Conservation (phyloP, 805 yeast species). For the Metschnikowia henanensis region DNA sequence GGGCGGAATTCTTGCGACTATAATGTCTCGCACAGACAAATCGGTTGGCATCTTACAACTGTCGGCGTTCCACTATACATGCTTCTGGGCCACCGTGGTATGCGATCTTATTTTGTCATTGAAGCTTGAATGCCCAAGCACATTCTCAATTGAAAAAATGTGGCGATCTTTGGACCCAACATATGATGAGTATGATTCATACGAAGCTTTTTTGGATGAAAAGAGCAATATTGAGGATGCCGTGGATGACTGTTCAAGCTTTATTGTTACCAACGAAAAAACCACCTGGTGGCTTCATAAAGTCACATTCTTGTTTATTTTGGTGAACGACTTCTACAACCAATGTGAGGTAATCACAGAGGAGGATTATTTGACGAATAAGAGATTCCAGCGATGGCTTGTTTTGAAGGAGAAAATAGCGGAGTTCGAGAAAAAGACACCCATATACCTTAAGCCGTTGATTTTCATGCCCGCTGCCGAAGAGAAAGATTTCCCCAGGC, state of each 20-base stretch:
- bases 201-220: slow-evolving; percentile 9
- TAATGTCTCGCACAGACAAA: slow-evolving; percentile 21
- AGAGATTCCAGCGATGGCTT: slow-evolving; percentile 28
- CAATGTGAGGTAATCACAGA: slow-evolving; percentile 26
- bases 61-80: slow-evolving; percentile 32
- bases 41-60: slow-evolving; percentile 23
- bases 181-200: slow-evolving; percentile 20
- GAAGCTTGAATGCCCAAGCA: slow-evolving; percentile 30
- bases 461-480: slow-evolving; percentile 28
- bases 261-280: slow-evolving; percentile 13
- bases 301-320: slow-evolving; percentile 26
- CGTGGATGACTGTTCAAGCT: slow-evolving; percentile 9
- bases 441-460: slow-evolving; percentile 31
- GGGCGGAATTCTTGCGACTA: slow-evolving; percentile 30
- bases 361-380: slow-evolving; percentile 26
- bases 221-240: slow-evolving; percentile 1
- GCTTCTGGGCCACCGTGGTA: slow-evolving; percentile 38
- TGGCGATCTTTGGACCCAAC: slow-evolving; percentile 36
- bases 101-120: slow-evolving; percentile 38
- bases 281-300: slow-evolving; percentile 40
- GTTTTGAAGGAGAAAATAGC: slow-evolving; percentile 25
- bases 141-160: slow-evolving; percentile 30
- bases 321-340: slow-evolving; percentile 31
- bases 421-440: slow-evolving; percentile 31
- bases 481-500: slow-evolving; percentile 28